Evolutionary conservation across 2,329 filamentous ascomycete genomes (phyloP).

Genomic region (Cryphonectria radicalis): DNA sequence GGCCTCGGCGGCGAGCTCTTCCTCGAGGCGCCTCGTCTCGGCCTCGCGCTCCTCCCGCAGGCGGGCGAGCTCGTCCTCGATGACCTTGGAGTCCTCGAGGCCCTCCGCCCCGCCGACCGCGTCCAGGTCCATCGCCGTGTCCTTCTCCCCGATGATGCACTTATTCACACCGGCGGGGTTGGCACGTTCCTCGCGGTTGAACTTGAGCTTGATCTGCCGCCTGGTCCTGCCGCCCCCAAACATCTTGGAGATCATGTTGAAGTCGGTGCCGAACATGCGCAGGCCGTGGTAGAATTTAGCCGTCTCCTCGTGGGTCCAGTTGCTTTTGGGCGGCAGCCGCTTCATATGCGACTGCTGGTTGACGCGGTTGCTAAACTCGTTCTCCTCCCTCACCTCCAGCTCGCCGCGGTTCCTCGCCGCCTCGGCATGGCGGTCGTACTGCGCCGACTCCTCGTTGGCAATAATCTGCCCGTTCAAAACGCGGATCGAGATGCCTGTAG

Average conservation of each 20-base stretch:
- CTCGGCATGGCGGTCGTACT: constrained; percentile 70
- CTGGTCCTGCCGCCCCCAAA: constrained; percentile 70
- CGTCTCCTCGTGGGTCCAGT: constrained; percentile 74
- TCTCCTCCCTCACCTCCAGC: constrained; percentile 71
- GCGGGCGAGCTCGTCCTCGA: constrained; percentile 56
- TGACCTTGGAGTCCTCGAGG: constrained; percentile 58
- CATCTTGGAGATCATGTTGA: constrained; percentile 77
- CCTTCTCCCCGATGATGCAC: constrained; percentile 65
- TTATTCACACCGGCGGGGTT: constrained; percentile 66
- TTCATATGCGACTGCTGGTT: constrained; percentile 70
- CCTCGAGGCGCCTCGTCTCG: constrained; percentile 49
- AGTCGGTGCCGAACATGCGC: constrained; percentile 80
- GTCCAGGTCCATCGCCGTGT: constrained; percentile 61
- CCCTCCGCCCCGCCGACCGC: constrained; percentile 62
- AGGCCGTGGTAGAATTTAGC: constrained; percentile 78
- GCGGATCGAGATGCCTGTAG: constrained; percentile 47
- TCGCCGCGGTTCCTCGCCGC: constrained; percentile 56
- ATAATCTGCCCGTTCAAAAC: constrained; percentile 75
- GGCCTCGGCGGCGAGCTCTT: constrained; percentile 53
- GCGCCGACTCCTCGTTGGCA: constrained; percentile 68
- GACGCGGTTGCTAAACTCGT: constrained; percentile 75
- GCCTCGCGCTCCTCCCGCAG: constrained; percentile 51
- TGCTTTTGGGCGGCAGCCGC: constrained; percentile 65
- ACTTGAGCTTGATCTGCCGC: constrained; percentile 80
- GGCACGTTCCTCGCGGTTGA: constrained; percentile 75